Evolutionary conservation across 2,329 filamentous ascomycete species (phyloP), one percentile per base, ranked within the genome.

Genomic region (Claviceps pusilla): DNA sequence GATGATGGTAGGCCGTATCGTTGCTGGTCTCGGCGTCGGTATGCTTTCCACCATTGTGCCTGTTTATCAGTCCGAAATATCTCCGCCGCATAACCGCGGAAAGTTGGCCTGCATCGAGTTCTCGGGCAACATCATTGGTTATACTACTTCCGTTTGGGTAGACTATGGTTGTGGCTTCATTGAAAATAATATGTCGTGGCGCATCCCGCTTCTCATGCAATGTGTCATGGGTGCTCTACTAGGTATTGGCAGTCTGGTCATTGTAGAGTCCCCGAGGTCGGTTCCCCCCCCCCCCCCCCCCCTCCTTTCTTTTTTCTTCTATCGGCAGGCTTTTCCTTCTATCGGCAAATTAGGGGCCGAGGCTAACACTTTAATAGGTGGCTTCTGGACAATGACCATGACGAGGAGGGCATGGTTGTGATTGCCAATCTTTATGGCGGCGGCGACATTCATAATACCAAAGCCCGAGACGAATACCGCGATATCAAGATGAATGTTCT

Each of bases 401-500:
- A 98, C 65, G 93, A 98, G 68, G 93, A 98, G 69, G 93, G 93
- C 53, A 96, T 98, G 70, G 85, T 96, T 33, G 93, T 98, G 50
- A 97, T 98, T 71, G 93, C 93, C 56, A 97, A 97, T 66, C 77
- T 98, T 7, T 97, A 97, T 64, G 93, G 93, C 54, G 89, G 87
- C 65, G 93, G 93, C 57, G 93, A 98, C 67, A 90, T 97, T 57
- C 90, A 96, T 71, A 87, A 95, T 67, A 73, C 84, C 56, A 93
- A 94, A 69, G 93, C 93, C 1, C 83, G 90, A 56, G 90, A 96
- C 54, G 93, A 98, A 69, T 98, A 94, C 70, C 87, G 91, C 62
- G 93, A 97, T 65, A 98, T 98, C 74, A 98, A 98, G 75, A 95
- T 96, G 88, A 84, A 91, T 63, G 93, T 98, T 35, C 79, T 98